Conservation (phyloP, 129 eudicot species). For the Smallanthus sonchifolius region DNA sequence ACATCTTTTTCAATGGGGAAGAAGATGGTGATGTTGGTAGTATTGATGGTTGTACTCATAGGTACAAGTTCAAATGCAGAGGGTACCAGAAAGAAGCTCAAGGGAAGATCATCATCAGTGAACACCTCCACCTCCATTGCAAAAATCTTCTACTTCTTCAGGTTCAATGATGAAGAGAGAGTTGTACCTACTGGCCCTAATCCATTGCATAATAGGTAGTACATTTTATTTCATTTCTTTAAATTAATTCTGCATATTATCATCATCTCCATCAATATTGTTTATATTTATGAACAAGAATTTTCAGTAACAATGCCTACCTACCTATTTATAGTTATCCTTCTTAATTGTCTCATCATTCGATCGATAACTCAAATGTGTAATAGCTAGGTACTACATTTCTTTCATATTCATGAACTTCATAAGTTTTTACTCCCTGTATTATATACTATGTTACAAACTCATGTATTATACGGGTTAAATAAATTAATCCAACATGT, state of each 20-base stretch:
- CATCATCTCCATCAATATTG: background rate
- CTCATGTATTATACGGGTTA: too few relatives aligned
- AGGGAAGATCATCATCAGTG: conserved; percentile 18
- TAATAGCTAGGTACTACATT: too few relatives aligned
- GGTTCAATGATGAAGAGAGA: conserved; percentile 32
- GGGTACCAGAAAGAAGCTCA: conserved; percentile 29
- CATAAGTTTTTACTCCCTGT: too few relatives aligned
- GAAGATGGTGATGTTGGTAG: conserved; percentile 23
- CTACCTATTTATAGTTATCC: background rate
- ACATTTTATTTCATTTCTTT: background rate
- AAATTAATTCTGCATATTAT: background rate
- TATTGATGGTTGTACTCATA: conserved; percentile 18
- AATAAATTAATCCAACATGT: too few relatives aligned
- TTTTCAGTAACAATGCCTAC: background rate
- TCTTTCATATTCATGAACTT: too few relatives aligned
- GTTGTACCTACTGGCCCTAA: conserved; percentile 40
- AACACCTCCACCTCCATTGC: conserved; percentile 8
- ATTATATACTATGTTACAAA: too few relatives aligned
- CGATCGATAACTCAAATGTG: too few relatives aligned
- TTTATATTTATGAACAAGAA: conserved; percentile 1
- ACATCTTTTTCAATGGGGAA: conserved; percentile 34
- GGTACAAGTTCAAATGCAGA: conserved; percentile 19
- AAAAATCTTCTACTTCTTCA: conserved; percentile 26
- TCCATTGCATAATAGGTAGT: conserved; percentile 41
- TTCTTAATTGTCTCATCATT: background rate